phyloP scores from a whole-genome alignment of 805 yeast species.

The Wickerhamomyces hampshirensis region DNA sequence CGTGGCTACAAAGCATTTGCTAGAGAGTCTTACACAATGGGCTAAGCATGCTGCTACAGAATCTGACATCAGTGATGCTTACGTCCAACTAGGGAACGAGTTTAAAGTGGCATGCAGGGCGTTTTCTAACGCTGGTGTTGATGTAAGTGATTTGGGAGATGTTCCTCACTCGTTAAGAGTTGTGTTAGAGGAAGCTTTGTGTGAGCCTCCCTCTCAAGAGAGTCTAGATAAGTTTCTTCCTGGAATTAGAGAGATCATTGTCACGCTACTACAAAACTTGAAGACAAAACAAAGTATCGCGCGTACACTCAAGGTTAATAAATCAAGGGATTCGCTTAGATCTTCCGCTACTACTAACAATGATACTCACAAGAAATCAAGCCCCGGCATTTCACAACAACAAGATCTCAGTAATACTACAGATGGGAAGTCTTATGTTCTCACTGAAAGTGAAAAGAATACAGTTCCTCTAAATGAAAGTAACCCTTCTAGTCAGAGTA shows the following conservation, averaged over 20 bases:
- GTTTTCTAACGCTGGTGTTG: conserved; percentile 73
- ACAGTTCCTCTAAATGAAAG: too few relatives aligned
- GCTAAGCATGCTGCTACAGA: conserved; percentile 77
- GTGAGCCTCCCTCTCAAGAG: conserved; percentile 80
- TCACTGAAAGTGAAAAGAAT: too few relatives aligned
- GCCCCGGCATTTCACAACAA: too few relatives aligned
- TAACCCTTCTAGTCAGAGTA: too few relatives aligned
- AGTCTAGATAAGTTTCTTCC: conserved; percentile 80
- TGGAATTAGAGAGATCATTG: conserved; percentile 78
- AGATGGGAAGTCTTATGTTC: too few relatives aligned
- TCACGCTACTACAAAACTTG: conserved; percentile 69
- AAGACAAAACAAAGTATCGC: conserved; percentile 72
- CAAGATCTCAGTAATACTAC: background rate
- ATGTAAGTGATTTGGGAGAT: conserved; percentile 79
- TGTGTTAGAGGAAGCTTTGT: conserved; percentile 79
- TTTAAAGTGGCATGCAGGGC: conserved; percentile 82
- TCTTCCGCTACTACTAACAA: conserved; percentile 11
- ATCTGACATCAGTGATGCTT: conserved; percentile 80
- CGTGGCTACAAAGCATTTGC: conserved; percentile 81
- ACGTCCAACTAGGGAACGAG: conserved; percentile 90
- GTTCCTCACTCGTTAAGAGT: conserved; percentile 79
- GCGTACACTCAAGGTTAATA: conserved; percentile 30
- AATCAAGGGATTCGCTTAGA: conserved; percentile 18
- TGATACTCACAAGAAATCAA: too few relatives aligned
- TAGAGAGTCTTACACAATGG: conserved; percentile 90